Evolutionary conservation across 768 basidiomycete species (phyloP), one percentile per base, ranked within the genome.

Genomic region (Phanerochaete carnosa): DNA sequence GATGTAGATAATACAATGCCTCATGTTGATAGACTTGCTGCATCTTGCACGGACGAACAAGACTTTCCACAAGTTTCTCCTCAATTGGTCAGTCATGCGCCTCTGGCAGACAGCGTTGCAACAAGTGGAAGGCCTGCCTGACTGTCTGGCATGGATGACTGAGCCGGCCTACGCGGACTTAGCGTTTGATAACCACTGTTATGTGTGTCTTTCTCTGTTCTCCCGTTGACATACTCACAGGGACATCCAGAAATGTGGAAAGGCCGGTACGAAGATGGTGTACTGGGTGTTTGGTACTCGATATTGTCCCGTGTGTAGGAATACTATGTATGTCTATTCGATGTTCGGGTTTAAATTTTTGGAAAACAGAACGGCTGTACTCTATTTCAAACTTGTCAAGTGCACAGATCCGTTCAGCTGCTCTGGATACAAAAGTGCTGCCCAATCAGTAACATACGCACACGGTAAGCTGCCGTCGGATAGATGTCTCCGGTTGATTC

Each of bases 1-100:
- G 23, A 46, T 7, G 16, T 45, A 76, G 75, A 70, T 76, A 28
- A 68, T 70, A 26, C 35, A 54, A 1, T 66, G 66, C 43, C 65
- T 76, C 9, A 56, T 37, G 7, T 74, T 74, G 16, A 43, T 62
- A 16, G 75, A 75, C 58, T 57, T 76, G 19, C 60, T 76, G 37
- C 46, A 59, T 15, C 66, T 76, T 6, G 58, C 64, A 16, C 70
- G 72, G 22, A 69, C 72, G 22, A 69, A 60, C 54, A 70, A 66
- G 51, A 51, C 35, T 1, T 66, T 75, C 26, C 72, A 74, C 15
- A 32, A 30, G 2, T 58, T 69, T 19, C 66, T 76, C 9, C 50
- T 70, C 43, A 62, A 68, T 12, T 55, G 58, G 0, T 47, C 30
- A 16, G 59, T 67, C n/a, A 63, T 39, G 7, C 59, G 62, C 16